Conservation (phyloP, 2,329 filamentous ascomycete genomes). For the Byssochlamys sp. region DNA sequence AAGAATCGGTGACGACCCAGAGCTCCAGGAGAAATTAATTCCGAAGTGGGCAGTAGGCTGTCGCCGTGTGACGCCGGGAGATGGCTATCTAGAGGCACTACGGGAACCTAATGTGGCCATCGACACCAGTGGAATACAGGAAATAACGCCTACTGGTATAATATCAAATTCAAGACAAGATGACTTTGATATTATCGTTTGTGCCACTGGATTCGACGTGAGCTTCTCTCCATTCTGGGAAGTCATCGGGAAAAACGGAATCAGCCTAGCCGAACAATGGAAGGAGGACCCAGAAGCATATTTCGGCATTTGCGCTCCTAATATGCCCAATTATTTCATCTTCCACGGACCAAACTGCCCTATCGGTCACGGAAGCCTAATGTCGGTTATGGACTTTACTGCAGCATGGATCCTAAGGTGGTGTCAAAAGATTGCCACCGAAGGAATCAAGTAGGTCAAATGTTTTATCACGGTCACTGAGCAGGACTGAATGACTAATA, state of each 20-base stretch:
- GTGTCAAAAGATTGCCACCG: conserved; percentile 21
- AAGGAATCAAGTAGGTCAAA: conserved; percentile 20
- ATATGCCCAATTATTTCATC: conserved; percentile 26
- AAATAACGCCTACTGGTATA: conserved; percentile 22
- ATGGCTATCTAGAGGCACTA: conserved; percentile 44
- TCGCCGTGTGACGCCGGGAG: conserved; percentile 41
- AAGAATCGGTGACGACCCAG: background rate
- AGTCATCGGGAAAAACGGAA: conserved; percentile 14
- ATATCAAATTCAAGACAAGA: conserved; percentile 10
- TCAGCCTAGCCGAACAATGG: conserved; percentile 20
- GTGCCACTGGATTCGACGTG: conserved; percentile 26
- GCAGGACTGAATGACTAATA: background rate
- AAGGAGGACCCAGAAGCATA: conserved; percentile 16
- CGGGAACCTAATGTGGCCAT: conserved; percentile 28
- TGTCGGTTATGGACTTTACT: conserved; percentile 11
- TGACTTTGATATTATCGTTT: conserved; percentile 20
- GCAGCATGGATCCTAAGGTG: conserved; percentile 22
- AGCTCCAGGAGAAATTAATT: background rate
- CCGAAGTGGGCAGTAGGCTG: conserved; percentile 29
- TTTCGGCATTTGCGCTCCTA: conserved; percentile 11
- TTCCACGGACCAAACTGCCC: conserved; percentile 21
- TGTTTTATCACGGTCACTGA: background rate
- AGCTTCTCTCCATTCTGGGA: conserved; percentile 18
- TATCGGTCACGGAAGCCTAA: conserved; percentile 18
- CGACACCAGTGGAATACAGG: conserved; percentile 22